Conservation (phyloP, 2,329 filamentous ascomycete species). For the Colletotrichum tropicale region DNA sequence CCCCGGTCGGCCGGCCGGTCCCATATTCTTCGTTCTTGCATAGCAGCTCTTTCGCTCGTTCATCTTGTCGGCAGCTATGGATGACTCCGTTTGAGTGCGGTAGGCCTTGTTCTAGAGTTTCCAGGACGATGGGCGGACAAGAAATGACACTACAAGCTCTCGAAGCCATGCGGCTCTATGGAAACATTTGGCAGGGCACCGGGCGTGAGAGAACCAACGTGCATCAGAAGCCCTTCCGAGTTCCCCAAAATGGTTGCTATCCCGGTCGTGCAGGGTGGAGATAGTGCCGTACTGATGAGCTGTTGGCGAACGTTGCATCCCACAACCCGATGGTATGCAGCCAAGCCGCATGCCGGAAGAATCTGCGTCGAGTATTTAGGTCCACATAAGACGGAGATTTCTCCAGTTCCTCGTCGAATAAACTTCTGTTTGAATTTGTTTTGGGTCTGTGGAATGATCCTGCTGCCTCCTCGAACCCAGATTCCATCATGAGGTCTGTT, state of each 20-base stretch:
- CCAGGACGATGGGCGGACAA: rapidly evolving
- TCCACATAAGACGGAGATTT: rapidly evolving
- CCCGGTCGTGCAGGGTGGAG: background rate
- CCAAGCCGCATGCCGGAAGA: background rate
- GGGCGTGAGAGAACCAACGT: background rate
- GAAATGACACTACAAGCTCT: background rate
- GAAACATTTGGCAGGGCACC: too few relatives aligned
- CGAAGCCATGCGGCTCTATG: background rate
- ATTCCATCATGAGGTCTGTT: background rate
- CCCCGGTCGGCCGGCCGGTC: background rate
- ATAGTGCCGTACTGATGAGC: rapidly evolving
- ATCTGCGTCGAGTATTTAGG: background rate
- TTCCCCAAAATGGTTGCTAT: rapidly evolving
- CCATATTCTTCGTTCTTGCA: too few relatives aligned
- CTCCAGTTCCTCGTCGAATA: constrained; percentile 2
- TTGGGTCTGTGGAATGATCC: rapidly evolving
- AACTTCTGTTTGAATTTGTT: rapidly evolving
- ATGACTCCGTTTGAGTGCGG: background rate
- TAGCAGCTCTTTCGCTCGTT: background rate
- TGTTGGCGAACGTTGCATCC: background rate
- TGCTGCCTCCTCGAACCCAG: rapidly evolving
- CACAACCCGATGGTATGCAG: background rate
- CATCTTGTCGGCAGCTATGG: background rate
- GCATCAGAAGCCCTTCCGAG: background rate
- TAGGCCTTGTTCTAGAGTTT: background rate